Conservation (phyloP, 352 stramenopile genomes). For the Globisporangium paddicum region DNA sequence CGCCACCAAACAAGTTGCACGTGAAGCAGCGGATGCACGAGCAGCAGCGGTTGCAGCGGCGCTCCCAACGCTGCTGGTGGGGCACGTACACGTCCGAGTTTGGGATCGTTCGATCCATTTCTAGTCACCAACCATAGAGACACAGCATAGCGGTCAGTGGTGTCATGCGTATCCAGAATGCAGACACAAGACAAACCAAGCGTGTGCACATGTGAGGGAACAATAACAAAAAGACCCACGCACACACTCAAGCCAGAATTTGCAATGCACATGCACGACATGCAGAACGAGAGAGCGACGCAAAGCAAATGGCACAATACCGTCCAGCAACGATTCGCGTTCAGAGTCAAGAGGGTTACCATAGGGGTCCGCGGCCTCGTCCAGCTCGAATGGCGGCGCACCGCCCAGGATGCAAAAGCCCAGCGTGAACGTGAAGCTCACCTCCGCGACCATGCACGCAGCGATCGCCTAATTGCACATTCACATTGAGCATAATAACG, state of each 20-base stretch:
- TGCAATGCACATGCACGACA: constrained; percentile 8
- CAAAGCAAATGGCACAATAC: constrained; percentile 27
- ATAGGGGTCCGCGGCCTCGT: constrained; percentile 33
- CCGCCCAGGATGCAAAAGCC: constrained; percentile 66
- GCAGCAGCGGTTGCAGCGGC: constrained; percentile 71
- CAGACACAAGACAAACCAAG: constrained; percentile 1
- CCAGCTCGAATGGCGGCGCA: constrained; percentile 24
- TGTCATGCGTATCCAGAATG: neutral
- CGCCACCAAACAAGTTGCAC: constrained; percentile 83
- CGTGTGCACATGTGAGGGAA: neutral
- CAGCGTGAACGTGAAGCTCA: constrained; percentile 66
- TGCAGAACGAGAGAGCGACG: constrained; percentile 4
- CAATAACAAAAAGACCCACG: neutral
- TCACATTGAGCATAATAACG: neutral
- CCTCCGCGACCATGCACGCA: constrained; percentile 53
- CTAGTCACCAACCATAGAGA: constrained; percentile 16
- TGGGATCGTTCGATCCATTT: constrained; percentile 49
- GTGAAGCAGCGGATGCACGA: constrained; percentile 80
- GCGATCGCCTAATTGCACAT: constrained; percentile 40
- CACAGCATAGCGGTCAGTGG: constrained; percentile 8
- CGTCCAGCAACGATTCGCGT: constrained; percentile 71
- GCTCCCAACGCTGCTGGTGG: constrained; percentile 69
- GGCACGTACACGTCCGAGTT: constrained; percentile 83
- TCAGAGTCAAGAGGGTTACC: constrained; percentile 72
- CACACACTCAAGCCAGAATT: constrained; percentile 5